Conservation (phyloP, 257 asterid genomes). For the Salvia hispanica region DNA sequence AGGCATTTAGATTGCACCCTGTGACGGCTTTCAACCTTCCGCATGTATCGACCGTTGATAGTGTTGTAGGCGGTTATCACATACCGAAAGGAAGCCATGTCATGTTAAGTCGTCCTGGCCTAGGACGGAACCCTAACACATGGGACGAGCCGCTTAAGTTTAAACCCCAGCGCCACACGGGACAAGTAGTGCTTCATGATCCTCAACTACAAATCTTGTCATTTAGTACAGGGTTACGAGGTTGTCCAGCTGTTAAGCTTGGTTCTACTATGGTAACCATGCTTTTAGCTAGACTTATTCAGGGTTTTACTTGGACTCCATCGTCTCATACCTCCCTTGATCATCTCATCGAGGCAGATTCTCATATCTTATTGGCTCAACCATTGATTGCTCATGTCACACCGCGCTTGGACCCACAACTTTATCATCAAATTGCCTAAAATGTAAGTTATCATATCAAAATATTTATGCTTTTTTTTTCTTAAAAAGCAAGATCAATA, state of each 20-base stretch:
- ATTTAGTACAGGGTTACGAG: constrained; percentile 39
- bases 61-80: constrained; percentile 30
- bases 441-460: no score
- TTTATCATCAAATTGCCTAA: neutral
- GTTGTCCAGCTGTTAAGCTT: constrained; percentile 21
- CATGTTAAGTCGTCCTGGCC: constrained; percentile 34
- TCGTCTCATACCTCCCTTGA: neutral
- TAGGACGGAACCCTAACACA: constrained; percentile 41
- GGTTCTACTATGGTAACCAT: constrained; percentile 27
- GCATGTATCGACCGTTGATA: constrained; percentile 19
- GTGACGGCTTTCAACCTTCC: constrained; percentile 27
- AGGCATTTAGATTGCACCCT: constrained; percentile 40
- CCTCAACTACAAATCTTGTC: constrained; percentile 28
- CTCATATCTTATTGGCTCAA: neutral
- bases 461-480: no score
- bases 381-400: constrained; percentile 16
- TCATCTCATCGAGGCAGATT: neutral
- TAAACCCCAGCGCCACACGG: constrained; percentile 35
- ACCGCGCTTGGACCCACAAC: constrained; percentile 6
- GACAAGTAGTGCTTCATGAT: constrained; percentile 21
- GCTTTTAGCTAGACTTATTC: constrained; percentile 3
- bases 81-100: constrained; percentile 41
- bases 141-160: constrained; percentile 34
- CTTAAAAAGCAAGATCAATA: no score
- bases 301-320: neutral